Conservation (phyloP, 805 yeast species). For the Candida multigemmis region DNA sequence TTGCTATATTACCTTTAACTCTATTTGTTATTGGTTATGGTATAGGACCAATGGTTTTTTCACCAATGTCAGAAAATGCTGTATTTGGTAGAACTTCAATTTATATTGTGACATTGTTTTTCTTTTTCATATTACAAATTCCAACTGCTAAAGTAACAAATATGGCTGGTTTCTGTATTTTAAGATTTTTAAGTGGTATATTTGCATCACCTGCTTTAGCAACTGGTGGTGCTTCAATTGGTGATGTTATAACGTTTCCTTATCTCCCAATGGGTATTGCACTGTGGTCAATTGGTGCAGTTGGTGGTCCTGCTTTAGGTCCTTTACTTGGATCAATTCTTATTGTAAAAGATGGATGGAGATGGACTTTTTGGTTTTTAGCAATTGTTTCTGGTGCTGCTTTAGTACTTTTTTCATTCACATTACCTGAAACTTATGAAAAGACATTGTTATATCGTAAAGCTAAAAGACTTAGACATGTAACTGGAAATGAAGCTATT, state of each 20-base stretch:
- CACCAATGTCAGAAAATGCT: constrained; percentile 52
- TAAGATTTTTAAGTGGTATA: constrained; percentile 46
- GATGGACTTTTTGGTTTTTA: constrained; percentile 48
- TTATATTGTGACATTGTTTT: constrained; percentile 35
- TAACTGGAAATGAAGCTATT: constrained; percentile 42
- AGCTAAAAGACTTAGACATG: constrained; percentile 36
- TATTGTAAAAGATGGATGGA: constrained; percentile 26
- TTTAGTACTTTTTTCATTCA: constrained; percentile 16
- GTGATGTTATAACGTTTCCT: constrained; percentile 37
- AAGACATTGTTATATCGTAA: constrained; percentile 37
- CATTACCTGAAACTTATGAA: constrained; percentile 42
- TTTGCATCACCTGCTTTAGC: constrained; percentile 49
- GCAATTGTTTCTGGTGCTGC: constrained; percentile 14
- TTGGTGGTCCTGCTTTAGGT: constrained; percentile 46
- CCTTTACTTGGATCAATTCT: constrained; percentile 50
- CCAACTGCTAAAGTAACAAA: constrained; percentile 45
- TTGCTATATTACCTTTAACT: constrained; percentile 43
- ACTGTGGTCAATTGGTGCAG: constrained; percentile 45
- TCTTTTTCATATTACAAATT: constrained; percentile 44
- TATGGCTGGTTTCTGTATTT: constrained; percentile 40
- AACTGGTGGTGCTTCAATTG: constrained; percentile 50
- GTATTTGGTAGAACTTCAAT: constrained; percentile 43
- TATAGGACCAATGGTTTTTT: constrained; percentile 48
- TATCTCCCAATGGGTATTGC: constrained; percentile 39
- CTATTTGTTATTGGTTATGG: constrained; percentile 55